A percentile compares a stretch with the other conserved stretches of the same genome.
These are phyloP conservation scores for Dentipellis fragilis DNA, from an alignment of 768 basidiomycete species.

Conservation along the genomic window DNA sequence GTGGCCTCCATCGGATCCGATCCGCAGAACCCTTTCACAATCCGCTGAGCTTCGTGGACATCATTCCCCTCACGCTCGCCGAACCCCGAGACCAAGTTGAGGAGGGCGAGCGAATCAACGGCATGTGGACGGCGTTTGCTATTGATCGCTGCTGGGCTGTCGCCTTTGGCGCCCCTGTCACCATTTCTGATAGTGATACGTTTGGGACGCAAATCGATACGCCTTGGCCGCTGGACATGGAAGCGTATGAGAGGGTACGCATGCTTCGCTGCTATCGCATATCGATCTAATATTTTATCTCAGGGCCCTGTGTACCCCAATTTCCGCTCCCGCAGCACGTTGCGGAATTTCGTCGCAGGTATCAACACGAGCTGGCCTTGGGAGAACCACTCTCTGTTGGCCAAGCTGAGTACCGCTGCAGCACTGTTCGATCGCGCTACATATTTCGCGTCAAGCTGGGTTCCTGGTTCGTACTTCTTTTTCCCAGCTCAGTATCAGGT, in stretches of 20 bases:
- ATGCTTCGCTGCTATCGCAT: conserved; percentile 4
- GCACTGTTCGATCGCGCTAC: conserved; percentile 50
- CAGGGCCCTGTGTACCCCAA: conserved; percentile 37
- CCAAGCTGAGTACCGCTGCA: conserved; percentile 42
- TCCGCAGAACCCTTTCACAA: conserved; percentile 7
- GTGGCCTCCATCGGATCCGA: conserved; percentile 19
- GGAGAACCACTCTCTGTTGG: conserved; percentile 26
- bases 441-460: conserved; percentile 34
- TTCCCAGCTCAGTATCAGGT: background rate
- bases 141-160: conserved; percentile 50
- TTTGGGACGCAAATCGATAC: conserved; percentile 26
- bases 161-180: conserved; percentile 39
- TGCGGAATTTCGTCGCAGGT: conserved; percentile 37
- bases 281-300: conserved; percentile 20
- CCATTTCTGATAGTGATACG: conserved; percentile 47
- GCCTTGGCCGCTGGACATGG: conserved; percentile 28
- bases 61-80: conserved; percentile 19
- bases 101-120: conserved; percentile 57
- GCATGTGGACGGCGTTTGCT: conserved; percentile 53
- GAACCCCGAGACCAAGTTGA: conserved; percentile 36
- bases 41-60: conserved; percentile 9
- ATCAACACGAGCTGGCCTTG: conserved; percentile 22
- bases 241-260: conserved; percentile 13
- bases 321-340: conserved; percentile 36
- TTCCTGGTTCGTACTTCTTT: conserved; percentile 15